These are phyloP conservation scores for Mortierella sp. DNA, from an alignment of 371 early-diverging fungal species.

Conservation along the genomic window DNA sequence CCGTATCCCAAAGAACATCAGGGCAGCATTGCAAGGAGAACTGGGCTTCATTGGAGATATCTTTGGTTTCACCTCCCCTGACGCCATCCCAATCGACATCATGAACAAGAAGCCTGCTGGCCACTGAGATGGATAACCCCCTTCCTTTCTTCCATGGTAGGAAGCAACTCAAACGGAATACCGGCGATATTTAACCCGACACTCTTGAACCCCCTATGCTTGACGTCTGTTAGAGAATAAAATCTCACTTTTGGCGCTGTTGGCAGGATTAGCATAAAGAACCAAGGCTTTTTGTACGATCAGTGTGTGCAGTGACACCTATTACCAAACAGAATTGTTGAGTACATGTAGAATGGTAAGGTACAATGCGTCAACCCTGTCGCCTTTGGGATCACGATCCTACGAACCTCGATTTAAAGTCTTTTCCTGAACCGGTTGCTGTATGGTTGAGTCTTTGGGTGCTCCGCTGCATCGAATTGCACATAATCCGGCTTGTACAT, in stretches of 20 bases:
- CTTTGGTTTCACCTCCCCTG: slow-evolving; percentile 45
- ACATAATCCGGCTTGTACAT: slow-evolving; percentile 70
- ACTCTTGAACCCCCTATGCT: too few relatives aligned
- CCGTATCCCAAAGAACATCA: slow-evolving; percentile 44
- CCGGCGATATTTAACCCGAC: too few relatives aligned
- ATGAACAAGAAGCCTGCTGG: slow-evolving; percentile 36
- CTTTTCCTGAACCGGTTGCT: slow-evolving; percentile 44
- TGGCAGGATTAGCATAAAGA: too few relatives aligned
- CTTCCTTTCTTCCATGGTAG: too few relatives aligned
- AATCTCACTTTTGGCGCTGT: too few relatives aligned
- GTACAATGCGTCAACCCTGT: too few relatives aligned
- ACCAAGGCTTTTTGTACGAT: too few relatives aligned
- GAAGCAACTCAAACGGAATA: too few relatives aligned
- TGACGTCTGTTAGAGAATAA: too few relatives aligned
- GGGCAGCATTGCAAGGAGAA: slow-evolving; percentile 36
- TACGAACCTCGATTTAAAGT: slow-evolving; percentile 40
- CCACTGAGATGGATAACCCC: slow-evolving; percentile 15
- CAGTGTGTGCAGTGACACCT: too few relatives aligned
- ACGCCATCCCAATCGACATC: slow-evolving; percentile 38
- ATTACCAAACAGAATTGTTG: too few relatives aligned
- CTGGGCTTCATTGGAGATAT: slow-evolving; percentile 37
- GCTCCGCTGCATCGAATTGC: slow-evolving; percentile 49
- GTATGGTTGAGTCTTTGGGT: slow-evolving; percentile 49
- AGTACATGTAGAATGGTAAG: too few relatives aligned
- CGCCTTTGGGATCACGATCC: slow-evolving; percentile 24